Evolutionary conservation across 2,329 filamentous ascomycete species (phyloP), one percentile per base, ranked within the genome.

Genomic region (Esteya vermicola): DNA sequence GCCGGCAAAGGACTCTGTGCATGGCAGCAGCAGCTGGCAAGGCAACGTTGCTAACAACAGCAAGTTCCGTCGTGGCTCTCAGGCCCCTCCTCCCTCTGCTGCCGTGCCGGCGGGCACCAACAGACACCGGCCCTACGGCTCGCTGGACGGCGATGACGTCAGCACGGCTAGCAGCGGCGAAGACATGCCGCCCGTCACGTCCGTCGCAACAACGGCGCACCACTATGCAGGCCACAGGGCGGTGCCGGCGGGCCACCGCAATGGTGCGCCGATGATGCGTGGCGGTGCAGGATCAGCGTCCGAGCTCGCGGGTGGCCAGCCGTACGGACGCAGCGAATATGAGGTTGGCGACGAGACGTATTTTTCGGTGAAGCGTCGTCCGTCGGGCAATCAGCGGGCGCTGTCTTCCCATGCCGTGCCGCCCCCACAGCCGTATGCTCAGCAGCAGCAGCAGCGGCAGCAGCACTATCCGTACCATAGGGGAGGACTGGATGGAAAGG

Each of bases 301-400:
- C 21, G 51, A 54, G 13, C 31, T 59, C 33, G 54, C 57, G 26
- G 66, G 12, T 7, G 14, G 21, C n/a, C 14, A 14, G 9, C 26
- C 65, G 30, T 59, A 57, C 16, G 40, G 33, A 10, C 55, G 62
- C 23, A 60, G 61, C 13, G 72, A 76, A 48, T 76, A 64, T 49
- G 60, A 61, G 1, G 61, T 63, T 3, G 72, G 70, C 10, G 73
- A 78, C 44, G 75, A 78, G 41, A 60, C 63, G 5, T 67, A 70
- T 43, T 79, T 78, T 50, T 69, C 62, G 4, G 61, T 66, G 6
- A 57, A 55, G 9, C 54, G 60, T 10, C 54, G 52, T 10, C 51
- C 50, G 4, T n/a, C n/a, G n/a, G n/a, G n/a, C n/a, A n/a, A n/a
- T n/a, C n/a, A n/a, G n/a, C n/a, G n/a, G n/a, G n/a, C n/a, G n/a